Conservation (phyloP, 148 eudicot species). For the Chenopodium berlandieri region DNA sequence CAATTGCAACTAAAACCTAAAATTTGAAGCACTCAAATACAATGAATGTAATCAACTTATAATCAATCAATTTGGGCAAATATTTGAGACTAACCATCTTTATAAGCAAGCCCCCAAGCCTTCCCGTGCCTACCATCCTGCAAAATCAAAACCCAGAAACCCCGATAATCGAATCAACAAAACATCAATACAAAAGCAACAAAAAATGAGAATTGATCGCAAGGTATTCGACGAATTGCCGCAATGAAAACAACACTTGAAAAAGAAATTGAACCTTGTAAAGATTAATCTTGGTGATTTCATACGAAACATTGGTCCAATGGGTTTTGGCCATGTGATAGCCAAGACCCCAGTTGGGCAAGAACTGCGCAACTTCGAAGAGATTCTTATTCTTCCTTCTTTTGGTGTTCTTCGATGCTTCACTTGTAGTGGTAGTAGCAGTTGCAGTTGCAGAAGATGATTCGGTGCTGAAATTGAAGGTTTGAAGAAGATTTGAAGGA, state of each 20-base stretch:
- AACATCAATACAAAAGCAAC: neutral
- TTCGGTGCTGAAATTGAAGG: constrained; percentile 32
- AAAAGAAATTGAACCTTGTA: constrained; percentile 45
- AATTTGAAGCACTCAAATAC: neutral
- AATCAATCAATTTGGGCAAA: neutral
- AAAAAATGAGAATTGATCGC: neutral
- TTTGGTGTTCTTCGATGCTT: constrained; percentile 36
- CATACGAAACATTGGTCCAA: constrained; percentile 73
- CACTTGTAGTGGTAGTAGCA: constrained; percentile 26
- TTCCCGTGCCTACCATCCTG: constrained; percentile 96
- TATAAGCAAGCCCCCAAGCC: constrained; percentile 91
- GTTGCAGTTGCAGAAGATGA: constrained; percentile 5
- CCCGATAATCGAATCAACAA: constrained; percentile 7
- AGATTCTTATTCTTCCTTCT: constrained; percentile 76
- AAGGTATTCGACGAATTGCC: constrained; percentile 31
- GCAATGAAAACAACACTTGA: constrained; percentile 8
- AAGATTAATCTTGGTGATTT: constrained; percentile 90
- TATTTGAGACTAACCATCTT: constrained; percentile 54
- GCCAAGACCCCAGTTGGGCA: constrained; percentile 95
- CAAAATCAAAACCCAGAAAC: constrained; percentile 30
- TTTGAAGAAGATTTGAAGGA: constrained; percentile 36
- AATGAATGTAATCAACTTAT: neutral
- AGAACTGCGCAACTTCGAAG: constrained; percentile 75
- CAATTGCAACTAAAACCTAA: neutral
- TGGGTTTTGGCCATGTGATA: constrained; percentile 87